These are phyloP conservation scores for Coccomyxa sp. DNA, from an alignment of 139 green algal species.

Conservation along the genomic window DNA sequence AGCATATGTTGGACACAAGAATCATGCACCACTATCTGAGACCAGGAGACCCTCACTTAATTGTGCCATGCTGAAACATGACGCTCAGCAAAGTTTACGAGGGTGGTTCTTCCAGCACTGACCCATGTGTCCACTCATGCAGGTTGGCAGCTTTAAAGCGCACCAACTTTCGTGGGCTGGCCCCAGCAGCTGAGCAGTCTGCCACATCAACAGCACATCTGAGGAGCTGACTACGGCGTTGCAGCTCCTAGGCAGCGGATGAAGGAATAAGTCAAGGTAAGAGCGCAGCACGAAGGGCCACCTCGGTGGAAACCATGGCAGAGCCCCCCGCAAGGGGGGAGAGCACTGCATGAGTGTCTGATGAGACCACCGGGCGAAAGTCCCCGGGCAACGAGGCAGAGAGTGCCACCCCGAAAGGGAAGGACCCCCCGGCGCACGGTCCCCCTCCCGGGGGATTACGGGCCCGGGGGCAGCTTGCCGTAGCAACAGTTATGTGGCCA, in stretches of 20 bases:
- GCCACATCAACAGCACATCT: too few relatives aligned
- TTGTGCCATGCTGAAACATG: too few relatives aligned
- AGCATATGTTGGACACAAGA: background rate
- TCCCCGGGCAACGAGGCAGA: constrained; percentile 95
- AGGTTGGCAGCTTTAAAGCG: too few relatives aligned
- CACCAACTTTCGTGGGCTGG: too few relatives aligned
- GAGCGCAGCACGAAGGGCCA: constrained; percentile 78
- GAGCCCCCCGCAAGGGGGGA: constrained; percentile 15
- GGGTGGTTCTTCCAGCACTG: too few relatives aligned
- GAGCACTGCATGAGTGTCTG: constrained; percentile 20
- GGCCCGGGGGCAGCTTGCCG: constrained; percentile 85
- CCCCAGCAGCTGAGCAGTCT: too few relatives aligned
- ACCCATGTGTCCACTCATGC: too few relatives aligned
- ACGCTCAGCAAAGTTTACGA: too few relatives aligned
- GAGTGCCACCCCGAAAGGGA: constrained; percentile 86
- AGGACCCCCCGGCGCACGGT: constrained; percentile 63
- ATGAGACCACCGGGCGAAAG: constrained; percentile 88
- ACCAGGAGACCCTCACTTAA: background rate
- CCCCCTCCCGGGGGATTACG: background rate
- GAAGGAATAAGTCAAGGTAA: background rate
- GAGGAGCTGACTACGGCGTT: too few relatives aligned
- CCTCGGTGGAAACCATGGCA: constrained; percentile 44
- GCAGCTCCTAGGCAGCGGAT: background rate
- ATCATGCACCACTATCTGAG: constrained; percentile 1
- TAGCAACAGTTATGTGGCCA: constrained; percentile 98